These are phyloP conservation scores for Exophiala viscosa DNA, from an alignment of 2,329 filamentous ascomycete genomes.

Conservation along the genomic window DNA sequence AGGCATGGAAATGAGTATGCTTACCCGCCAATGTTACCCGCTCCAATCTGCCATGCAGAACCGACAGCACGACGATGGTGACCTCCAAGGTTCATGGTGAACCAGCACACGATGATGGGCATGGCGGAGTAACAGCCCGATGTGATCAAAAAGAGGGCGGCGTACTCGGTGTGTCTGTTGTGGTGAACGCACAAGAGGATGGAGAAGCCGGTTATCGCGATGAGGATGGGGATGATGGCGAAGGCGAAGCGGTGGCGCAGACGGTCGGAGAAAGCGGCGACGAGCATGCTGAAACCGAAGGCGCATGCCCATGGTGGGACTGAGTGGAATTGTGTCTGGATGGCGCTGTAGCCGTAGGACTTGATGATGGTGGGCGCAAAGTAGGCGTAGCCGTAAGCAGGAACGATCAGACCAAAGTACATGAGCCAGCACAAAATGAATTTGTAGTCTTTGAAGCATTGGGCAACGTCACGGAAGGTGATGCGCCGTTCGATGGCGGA, in stretches of 20 bases:
- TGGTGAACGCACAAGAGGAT: slow-evolving; percentile 31
- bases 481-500: slow-evolving; percentile 62
- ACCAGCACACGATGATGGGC: slow-evolving; percentile 45
- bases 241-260: slow-evolving; percentile 33
- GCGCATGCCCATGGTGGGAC: slow-evolving; percentile 45
- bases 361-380: slow-evolving; percentile 70
- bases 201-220: slow-evolving; percentile 33
- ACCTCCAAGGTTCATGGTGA: slow-evolving; percentile 53
- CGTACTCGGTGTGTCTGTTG: slow-evolving; percentile 30
- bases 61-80: slow-evolving; percentile 50
- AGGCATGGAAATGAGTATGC: background rate
- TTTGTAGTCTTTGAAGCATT: slow-evolving; percentile 69
- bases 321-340: slow-evolving; percentile 53
- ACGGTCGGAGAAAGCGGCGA: slow-evolving; percentile 31
- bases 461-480: slow-evolving; percentile 55
- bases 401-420: slow-evolving; percentile 77
- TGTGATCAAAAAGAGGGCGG: slow-evolving; percentile 29
- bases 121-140: slow-evolving; percentile 27
- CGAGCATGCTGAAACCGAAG: slow-evolving; percentile 33
- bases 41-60: slow-evolving; percentile 49
- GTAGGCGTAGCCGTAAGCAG: slow-evolving; percentile 61
- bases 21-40: slow-evolving; percentile 47
- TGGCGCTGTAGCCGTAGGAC: slow-evolving; percentile 57
- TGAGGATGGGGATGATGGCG: slow-evolving; percentile 29
- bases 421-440: slow-evolving; percentile 71